Evolutionary conservation across 768 basidiomycete species (phyloP), one percentile per base, ranked within the genome.

Genomic region (Psilocybe tampanensis): DNA sequence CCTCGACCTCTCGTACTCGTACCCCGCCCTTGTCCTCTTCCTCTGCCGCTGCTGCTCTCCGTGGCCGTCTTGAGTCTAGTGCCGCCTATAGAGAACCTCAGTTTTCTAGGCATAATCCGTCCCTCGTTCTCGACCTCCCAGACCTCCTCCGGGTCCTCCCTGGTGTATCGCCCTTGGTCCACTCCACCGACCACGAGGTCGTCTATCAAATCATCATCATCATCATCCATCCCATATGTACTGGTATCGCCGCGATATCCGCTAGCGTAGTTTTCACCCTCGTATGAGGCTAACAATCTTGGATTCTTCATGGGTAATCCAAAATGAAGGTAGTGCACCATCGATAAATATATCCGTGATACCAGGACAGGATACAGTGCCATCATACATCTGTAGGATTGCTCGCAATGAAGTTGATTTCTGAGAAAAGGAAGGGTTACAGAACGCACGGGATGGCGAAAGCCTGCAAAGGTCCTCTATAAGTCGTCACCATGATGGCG

Each of bases 291-390:
- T 11, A 59, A 18, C 34, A 59, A 11, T 3, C 44, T 48, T 13
- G 58, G 54, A 3, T 51, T 18, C 26, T 60, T 51, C 47, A 48
- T 50, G 0, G 49, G 54, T 15, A 59, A 47, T 6, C 54, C 34
- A 23, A 24, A 54, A 39, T 64, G 52, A 2, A 66, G 65, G 41
- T 60, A 64, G 12, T 59, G 34, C 13, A 62, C 63, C 61, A 64
- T 59, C 33, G 52, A 52, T 2, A 64, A 51, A 34, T 64, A 64
- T 22, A 63, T 55, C 17, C 52, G 48, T 9, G 53, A 51, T 6
- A 63, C 48, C 62, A 64, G 26, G 22, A 63, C 43, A 19, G 65
- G 65, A 36, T 64, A 62, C 29, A 66, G 19, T 8, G 62, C 62
- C 52, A 62, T 59, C 26, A 62, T 58, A 54, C 45, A 57, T n/a